These are phyloP conservation scores for Colletotrichum cuscutae DNA, from an alignment of 2,329 filamentous ascomycete genomes.

Conservation along the genomic window DNA sequence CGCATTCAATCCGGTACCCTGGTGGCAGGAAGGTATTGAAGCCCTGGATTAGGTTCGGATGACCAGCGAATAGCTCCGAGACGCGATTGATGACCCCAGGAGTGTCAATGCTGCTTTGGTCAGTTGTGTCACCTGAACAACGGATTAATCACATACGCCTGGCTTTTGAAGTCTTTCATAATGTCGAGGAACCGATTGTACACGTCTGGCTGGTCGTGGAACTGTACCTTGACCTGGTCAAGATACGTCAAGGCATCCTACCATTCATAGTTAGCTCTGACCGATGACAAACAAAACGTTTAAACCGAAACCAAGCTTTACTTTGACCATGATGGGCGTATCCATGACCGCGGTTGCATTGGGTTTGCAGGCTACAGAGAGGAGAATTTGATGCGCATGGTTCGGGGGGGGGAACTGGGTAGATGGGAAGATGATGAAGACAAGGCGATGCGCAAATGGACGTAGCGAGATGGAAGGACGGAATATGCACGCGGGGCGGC, in stretches of 20 bases:
- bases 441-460: constrained; percentile 2
- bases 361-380: neutral
- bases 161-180: constrained; percentile 99
- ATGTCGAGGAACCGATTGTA: constrained; percentile 98
- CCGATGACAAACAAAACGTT: neutral
- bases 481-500: constrained; percentile 24
- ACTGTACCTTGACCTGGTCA: constrained; percentile 98
- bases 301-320: constrained; percentile 8
- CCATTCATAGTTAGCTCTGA: constrained; percentile 13
- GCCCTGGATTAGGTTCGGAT: constrained; percentile 94
- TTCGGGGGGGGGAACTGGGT: neutral
- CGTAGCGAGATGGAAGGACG: neutral
- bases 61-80: constrained; percentile 93
- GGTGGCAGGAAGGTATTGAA: constrained; percentile 98
- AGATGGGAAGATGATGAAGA: constrained; percentile 13
- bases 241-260: constrained; percentile 89
- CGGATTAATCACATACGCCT: constrained; percentile 72
- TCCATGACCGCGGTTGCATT: constrained; percentile 23
- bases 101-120: constrained; percentile 80
- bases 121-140: constrained; percentile 36
- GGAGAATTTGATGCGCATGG: neutral
- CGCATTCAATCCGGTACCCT: constrained; percentile 96
- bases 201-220: constrained; percentile 95
- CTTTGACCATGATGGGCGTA: constrained; percentile 23
- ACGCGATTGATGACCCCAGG: constrained; percentile 97